A percentile compares a stretch with the other conserved stretches of the same genome.
Evolutionary conservation across 495 filamentous ascomycete species (phyloP).

Genomic region (Talaromyces liani): DNA sequence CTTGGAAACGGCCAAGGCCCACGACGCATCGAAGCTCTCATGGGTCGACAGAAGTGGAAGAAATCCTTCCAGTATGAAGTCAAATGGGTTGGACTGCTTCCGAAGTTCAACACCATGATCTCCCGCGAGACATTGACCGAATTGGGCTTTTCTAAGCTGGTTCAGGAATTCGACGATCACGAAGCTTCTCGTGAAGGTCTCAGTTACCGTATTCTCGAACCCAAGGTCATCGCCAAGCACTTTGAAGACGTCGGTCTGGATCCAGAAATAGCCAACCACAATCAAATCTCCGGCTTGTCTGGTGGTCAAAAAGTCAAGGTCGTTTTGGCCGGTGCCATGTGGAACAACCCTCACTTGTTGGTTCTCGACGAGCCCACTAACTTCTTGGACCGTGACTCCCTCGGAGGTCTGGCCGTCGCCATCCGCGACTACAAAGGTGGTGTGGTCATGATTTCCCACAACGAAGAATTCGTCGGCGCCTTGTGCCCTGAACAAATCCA

Average conservation of each 20-base stretch:
- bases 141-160: constrained; percentile 80
- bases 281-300: constrained; percentile 92
- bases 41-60: constrained; percentile 98
- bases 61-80: constrained; percentile 99
- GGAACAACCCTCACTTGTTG: constrained; percentile 96
- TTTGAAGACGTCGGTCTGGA: constrained; percentile 96
- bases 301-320: constrained; percentile 99
- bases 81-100: constrained; percentile 84
- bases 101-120: constrained; percentile 88
- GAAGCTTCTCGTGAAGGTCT: constrained; percentile 96
- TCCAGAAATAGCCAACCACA: constrained; percentile 97
- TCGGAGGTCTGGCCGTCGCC: constrained; percentile 90
- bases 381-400: constrained; percentile 95
- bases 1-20: constrained; percentile 71
- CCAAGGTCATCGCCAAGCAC: constrained; percentile 91
- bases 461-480: constrained; percentile 95
- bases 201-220: constrained; percentile 85
- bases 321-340: constrained; percentile 94
- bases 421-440: constrained; percentile 97
- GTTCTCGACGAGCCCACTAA: constrained; percentile 99
- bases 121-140: constrained; percentile 86
- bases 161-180: constrained; percentile 98
- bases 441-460: constrained; percentile 98
- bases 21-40: constrained; percentile 76
- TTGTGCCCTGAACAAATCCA: constrained; percentile 94